Conservation (phyloP, 139 green algal species). For the Auxenochlorella protothecoides region DNA sequence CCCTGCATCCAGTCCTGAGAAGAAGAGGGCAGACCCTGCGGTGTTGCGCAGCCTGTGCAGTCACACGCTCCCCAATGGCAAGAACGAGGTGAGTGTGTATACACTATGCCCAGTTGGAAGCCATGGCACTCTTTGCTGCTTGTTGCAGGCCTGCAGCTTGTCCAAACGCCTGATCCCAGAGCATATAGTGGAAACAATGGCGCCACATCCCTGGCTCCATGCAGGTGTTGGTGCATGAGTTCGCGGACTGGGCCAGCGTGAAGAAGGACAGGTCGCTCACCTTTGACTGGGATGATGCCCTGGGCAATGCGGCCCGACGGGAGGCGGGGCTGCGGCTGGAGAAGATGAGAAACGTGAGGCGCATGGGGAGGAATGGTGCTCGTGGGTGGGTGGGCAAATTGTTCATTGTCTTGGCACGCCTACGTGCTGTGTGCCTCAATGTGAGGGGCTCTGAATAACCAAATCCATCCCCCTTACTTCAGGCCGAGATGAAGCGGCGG, state of each 20-base stretch:
- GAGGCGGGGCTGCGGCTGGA: conserved; percentile 56
- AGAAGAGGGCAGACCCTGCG: conserved; percentile 68
- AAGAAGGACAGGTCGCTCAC: conserved; percentile 31
- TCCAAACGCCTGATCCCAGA: no score
- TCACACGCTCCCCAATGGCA: conserved; percentile 60
- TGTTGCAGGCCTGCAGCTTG: no score
- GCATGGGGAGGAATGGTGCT: background rate
- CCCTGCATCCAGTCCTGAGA: conserved; percentile 35
- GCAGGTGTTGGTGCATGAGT: conserved; percentile 52
- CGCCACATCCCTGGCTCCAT: background rate
- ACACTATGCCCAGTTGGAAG: no score
- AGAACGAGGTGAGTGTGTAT: conserved; percentile 22
- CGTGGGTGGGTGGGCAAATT: background rate
- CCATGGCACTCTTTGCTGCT: no score
- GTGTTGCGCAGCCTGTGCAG: conserved; percentile 67
- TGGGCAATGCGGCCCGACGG: conserved; percentile 48
- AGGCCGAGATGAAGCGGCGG: conserved; percentile 23
- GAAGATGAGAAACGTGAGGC: conserved; percentile 31
- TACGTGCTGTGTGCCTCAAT: background rate
- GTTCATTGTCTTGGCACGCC: background rate
- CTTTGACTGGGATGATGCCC: conserved; percentile 42
- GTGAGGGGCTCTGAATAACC: background rate
- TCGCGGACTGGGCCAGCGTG: conserved; percentile 60
- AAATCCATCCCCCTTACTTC: background rate
- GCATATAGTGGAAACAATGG: no score